Evolutionary conservation across 2,329 filamentous ascomycete species (phyloP).

Genomic region (Fusarium miscanthi): DNA sequence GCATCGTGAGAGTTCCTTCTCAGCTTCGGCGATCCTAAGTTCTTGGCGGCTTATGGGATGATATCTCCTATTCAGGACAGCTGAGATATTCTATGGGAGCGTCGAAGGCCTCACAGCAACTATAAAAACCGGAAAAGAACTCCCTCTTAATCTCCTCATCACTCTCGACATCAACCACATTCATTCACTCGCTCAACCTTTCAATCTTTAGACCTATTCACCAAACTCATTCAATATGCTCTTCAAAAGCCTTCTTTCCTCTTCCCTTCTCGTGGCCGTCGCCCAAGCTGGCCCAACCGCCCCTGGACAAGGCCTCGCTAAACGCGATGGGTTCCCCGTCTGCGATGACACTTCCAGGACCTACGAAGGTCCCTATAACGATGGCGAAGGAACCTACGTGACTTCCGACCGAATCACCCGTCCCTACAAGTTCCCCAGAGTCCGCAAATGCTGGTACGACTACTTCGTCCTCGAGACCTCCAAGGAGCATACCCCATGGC

Average conservation of each 20-base stretch:
- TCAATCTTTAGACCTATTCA: not conserved
- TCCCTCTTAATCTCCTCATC: not conserved
- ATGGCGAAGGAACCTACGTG: slow-evolving; percentile 5
- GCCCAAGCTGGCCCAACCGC: not conserved
- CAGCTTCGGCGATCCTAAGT: not conserved
- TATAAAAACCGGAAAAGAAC: not conserved
- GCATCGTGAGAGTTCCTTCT: not conserved
- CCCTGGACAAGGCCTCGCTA: not conserved
- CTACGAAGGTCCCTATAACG: slow-evolving; percentile 4
- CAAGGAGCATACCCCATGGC: slow-evolving; percentile 1
- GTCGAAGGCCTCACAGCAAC: not conserved
- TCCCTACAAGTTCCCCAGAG: slow-evolving; percentile 11
- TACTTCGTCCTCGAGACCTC: slow-evolving; percentile 16
- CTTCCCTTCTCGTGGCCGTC: not conserved
- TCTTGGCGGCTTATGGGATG: not conserved
- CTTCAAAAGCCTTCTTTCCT: not conserved
- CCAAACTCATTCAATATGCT: not conserved
- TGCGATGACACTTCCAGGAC: not conserved
- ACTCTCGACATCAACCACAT: not conserved
- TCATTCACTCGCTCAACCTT: not conserved
- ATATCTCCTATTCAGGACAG: rapidly evolving
- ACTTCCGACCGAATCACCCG: slow-evolving; percentile 2
- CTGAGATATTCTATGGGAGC: not conserved
- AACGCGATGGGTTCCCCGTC: not conserved
- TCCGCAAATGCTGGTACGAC: slow-evolving; percentile 21